Percentiles rank a stretch among this genome's conserved stretches.
Conservation (phyloP, 805 yeast genomes). For the Candida anglica region DNA sequence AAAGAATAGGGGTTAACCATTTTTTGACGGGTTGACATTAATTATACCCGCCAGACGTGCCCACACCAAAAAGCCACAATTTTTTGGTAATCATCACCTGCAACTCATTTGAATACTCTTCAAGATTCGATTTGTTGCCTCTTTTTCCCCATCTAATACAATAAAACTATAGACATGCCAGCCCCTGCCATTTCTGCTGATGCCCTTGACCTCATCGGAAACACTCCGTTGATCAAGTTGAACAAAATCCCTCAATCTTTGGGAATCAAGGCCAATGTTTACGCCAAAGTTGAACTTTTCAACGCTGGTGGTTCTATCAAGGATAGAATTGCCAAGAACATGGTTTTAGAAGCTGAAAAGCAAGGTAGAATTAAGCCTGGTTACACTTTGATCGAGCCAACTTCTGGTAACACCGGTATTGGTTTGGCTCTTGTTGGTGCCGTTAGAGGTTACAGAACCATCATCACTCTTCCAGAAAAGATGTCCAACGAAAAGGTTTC, state of each 20-base stretch:
- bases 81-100: too few relatives aligned
- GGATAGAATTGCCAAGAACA: conserved; percentile 82
- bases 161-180: too few relatives aligned
- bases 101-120: too few relatives aligned
- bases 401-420: conserved; percentile 89
- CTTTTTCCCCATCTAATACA: too few relatives aligned
- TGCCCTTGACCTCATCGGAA: conserved; percentile 75
- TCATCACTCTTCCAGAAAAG: conserved; percentile 85
- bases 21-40: too few relatives aligned
- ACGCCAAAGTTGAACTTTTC: conserved; percentile 77
- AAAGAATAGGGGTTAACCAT: too few relatives aligned
- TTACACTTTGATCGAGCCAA: conserved; percentile 80
- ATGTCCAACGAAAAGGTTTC: conserved; percentile 90
- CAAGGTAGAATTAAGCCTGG: conserved; percentile 81
- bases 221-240: conserved; percentile 75
- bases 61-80: too few relatives aligned
- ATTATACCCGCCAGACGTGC: too few relatives aligned
- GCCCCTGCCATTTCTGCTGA: conserved; percentile 43
- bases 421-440: conserved; percentile 87
- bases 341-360: conserved; percentile 83
- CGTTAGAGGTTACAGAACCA: conserved; percentile 80
- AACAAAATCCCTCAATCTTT: conserved; percentile 73
- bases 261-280: conserved; percentile 68
- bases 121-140: too few relatives aligned
- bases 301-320: conserved; percentile 90